A percentile compares a stretch with the other conserved stretches of the same genome.
phyloP scores from a whole-genome alignment of 805 yeast genomes.

The Metschnikowia drakensbergensis region DNA sequence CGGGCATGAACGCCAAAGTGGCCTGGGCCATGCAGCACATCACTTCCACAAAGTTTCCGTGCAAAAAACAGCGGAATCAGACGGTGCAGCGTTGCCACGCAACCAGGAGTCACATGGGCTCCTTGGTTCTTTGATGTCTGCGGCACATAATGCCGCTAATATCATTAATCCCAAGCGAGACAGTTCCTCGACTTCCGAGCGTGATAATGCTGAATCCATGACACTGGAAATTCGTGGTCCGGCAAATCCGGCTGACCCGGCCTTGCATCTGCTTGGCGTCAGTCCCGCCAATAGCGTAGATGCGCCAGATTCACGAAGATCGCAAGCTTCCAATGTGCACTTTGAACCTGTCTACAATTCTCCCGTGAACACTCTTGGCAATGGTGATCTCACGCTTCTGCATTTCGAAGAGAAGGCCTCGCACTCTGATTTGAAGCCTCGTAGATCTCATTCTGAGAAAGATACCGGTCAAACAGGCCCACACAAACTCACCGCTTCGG shows the following conservation, averaged over 20 bases:
- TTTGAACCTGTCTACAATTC: conserved; percentile 48
- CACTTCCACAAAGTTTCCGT: background rate
- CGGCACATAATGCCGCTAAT: conserved; percentile 46
- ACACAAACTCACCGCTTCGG: conserved; percentile 18
- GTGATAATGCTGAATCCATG: background rate
- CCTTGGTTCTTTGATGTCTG: conserved; percentile 41
- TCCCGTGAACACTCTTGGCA: conserved; percentile 46
- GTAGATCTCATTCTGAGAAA: conserved; percentile 7
- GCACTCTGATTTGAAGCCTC: conserved; percentile 13
- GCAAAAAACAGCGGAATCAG: background rate
- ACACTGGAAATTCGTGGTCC: background rate
- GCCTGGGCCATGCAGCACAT: background rate
- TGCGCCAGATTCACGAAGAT: background rate
- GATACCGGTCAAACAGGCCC: conserved; percentile 8
- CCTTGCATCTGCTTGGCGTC: background rate
- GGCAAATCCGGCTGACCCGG: background rate
- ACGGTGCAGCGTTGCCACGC: background rate
- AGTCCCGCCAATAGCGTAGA: background rate
- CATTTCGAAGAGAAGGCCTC: conserved; percentile 16
- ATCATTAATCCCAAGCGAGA: conserved; percentile 16
- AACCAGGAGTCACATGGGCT: conserved; percentile 28
- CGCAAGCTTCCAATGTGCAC: conserved; percentile 31
- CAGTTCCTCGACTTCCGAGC: background rate
- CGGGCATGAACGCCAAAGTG: background rate
- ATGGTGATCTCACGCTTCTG: conserved; percentile 43